These are phyloP conservation scores for Gaeumannomyces tritici DNA, from an alignment of 2,329 filamentous ascomycete genomes.

Conservation along the genomic window DNA sequence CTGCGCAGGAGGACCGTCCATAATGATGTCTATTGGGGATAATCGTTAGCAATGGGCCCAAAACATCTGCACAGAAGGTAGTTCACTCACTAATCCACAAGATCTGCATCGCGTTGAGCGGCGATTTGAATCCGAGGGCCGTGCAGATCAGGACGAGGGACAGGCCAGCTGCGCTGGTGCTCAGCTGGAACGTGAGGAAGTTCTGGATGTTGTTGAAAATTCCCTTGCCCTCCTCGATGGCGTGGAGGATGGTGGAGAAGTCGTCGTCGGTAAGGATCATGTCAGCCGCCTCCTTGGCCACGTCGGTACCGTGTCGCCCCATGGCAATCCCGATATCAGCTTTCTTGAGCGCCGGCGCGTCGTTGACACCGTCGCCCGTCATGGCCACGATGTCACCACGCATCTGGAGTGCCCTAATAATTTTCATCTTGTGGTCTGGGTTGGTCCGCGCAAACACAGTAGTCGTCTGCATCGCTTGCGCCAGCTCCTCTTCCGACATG, in stretches of 20 bases:
- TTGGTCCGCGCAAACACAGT: conserved; percentile 95
- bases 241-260: conserved; percentile 83
- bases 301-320: conserved; percentile 90
- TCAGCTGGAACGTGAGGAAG: conserved; percentile 96
- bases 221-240: conserved; percentile 97
- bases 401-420: conserved; percentile 81
- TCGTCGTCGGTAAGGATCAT: conserved; percentile 89
- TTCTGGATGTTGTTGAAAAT: conserved; percentile 99
- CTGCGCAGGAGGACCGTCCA: conserved; percentile 96
- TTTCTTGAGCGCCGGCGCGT: conserved; percentile 91
- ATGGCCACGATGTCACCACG: conserved; percentile 96
- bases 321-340: conserved; percentile 97
- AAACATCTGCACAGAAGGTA: neutral
- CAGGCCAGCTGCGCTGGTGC: conserved; percentile 88
- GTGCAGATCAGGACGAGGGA: conserved; percentile 89
- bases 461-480: conserved; percentile 75
- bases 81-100: conserved; percentile 87
- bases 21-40: conserved; percentile 77
- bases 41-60: conserved; percentile 5
- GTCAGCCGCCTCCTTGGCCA: conserved; percentile 91
- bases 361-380: conserved; percentile 97
- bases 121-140: conserved; percentile 85
- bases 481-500: conserved; percentile 79
- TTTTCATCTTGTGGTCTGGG: conserved; percentile 97
- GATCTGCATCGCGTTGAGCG: conserved; percentile 98